Evolutionary conservation across 2,329 filamentous ascomycete species (phyloP).

Genomic region (Colletotrichum tabaci): DNA sequence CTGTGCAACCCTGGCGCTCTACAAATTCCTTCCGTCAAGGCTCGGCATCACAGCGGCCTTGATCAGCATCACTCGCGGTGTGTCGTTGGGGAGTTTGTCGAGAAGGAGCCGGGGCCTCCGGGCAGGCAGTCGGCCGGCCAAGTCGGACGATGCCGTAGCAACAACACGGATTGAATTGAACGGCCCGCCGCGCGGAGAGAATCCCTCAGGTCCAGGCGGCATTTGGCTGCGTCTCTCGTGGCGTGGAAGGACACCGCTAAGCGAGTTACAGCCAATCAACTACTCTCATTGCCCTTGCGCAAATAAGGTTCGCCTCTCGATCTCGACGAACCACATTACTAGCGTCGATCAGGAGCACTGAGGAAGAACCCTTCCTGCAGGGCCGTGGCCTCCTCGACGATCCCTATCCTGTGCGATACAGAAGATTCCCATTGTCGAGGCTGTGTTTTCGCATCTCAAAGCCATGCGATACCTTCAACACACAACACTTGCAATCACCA

Average conservation of each 20-base stretch:
- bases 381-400: not conserved
- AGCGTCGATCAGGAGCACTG: conserved; percentile 49
- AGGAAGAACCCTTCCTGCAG: conserved; percentile 37
- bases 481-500: not conserved
- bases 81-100: not conserved
- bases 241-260: not conserved
- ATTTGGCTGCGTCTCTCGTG: not conserved
- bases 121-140: not conserved
- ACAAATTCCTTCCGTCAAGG: not conserved
- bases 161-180: not conserved
- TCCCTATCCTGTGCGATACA: not conserved
- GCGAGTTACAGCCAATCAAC: conserved; percentile 24
- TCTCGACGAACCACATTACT: conserved; percentile 48
- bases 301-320: conserved; percentile 43
- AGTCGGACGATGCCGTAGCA: conserved; percentile 2
- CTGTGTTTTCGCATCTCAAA: conserved; percentile 23
- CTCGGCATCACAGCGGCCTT: not conserved
- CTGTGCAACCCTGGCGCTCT: not conserved
- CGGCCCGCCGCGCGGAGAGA: conserved; percentile 2
- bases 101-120: not conserved
- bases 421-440: conserved; percentile 22
- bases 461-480: not conserved
- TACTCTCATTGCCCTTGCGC: too few relatives aligned
- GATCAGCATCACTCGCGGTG: not conserved
- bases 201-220: not conserved